Evolutionary conservation across 768 basidiomycete species (phyloP), one percentile per base, ranked within the genome.

Genomic region (Mycena rosella): DNA sequence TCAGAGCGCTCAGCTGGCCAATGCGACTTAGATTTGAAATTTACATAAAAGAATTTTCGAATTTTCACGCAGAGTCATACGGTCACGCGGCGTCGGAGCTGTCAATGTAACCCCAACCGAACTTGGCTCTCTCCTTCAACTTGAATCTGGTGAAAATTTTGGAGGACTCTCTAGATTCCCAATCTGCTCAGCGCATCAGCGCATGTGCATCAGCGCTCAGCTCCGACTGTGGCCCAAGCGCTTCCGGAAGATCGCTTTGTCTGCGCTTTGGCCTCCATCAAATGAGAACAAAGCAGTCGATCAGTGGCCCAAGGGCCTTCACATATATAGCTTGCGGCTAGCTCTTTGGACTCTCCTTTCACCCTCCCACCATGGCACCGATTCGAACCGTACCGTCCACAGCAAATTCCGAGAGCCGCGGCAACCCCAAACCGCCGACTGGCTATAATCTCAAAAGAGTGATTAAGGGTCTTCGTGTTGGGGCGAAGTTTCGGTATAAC

Each of bases 401-500:
- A 14, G n/a, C 44, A 6, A 15, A 30, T 32, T 14, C 30, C 29
- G 42, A 32, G 26, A 6, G 44, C 24, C 45, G 20, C 22, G 36
- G 38, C 22, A 30, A 42, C 26, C 5, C 42, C 29, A 32, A 32
- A 29, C 59, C 59, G 2, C 59, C 59, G 17, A 59, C 51, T 5
- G 59, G 65, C 9, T 61, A 61, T 32, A 61, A 55, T n/a, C 51
- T 54, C 45, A 67, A 61, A 30, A 26, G 59, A 14, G n/a, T 48
- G 9, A 2, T 34, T 8, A 18, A 40, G 5, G 65, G 59, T 8
- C 40, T 55, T 14, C 2, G 17, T 11, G 26, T 38, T n/a, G 65
- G 59, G 13, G 44, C 26, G 11, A 5, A 22, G 7, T 67, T 29
- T 32, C 40, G 61, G 27, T 13, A 22, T 13, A 38, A 26, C 26